These are phyloP conservation scores for Wickerhamomyces tratensis DNA, from an alignment of 805 yeast genomes.

Conservation along the genomic window DNA sequence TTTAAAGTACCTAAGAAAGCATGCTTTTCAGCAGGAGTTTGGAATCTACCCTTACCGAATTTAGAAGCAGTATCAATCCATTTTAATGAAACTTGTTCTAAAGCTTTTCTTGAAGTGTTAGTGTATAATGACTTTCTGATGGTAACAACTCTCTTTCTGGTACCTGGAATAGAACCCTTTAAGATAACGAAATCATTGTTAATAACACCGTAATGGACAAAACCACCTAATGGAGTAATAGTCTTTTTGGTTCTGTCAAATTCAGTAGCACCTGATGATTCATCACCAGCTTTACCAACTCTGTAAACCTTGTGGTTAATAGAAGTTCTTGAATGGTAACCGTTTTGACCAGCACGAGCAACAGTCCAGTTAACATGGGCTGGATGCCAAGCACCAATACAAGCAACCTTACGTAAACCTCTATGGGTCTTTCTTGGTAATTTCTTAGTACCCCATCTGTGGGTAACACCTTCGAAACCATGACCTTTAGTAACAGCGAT, in stretches of 20 bases:
- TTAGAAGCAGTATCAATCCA: conserved; percentile 99
- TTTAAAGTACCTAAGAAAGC: conserved; percentile 99
- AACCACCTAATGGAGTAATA: conserved; percentile 99
- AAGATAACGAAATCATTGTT: conserved; percentile 96
- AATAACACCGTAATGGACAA: conserved; percentile 97
- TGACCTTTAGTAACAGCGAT: conserved; percentile 99
- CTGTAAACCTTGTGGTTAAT: conserved; percentile 99
- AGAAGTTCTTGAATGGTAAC: conserved; percentile 99
- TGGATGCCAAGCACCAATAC: conserved; percentile 99
- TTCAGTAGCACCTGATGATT: conserved; percentile 89
- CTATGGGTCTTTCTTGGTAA: conserved; percentile 99
- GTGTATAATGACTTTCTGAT: conserved; percentile 97
- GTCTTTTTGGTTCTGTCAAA: conserved; percentile 99
- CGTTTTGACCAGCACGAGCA: conserved; percentile 99
- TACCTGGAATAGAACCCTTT: conserved; percentile 99
- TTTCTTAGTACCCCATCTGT: conserved; percentile 99
- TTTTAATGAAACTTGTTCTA: conserved; percentile 93
- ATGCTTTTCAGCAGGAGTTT: conserved; percentile 99
- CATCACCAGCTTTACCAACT: conserved; percentile 95
- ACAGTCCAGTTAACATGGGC: conserved; percentile 99
- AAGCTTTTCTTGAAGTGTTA: conserved; percentile 96
- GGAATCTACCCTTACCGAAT: conserved; percentile 99
- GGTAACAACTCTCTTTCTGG: conserved; percentile 98
- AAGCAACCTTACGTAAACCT: conserved; percentile 99
- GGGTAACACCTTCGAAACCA: conserved; percentile 99